A percentile compares a stretch with the other conserved stretches of the same genome.
Conservation (phyloP, 768 basidiomycete species). For the Porpolomopsis calyptriformis region DNA sequence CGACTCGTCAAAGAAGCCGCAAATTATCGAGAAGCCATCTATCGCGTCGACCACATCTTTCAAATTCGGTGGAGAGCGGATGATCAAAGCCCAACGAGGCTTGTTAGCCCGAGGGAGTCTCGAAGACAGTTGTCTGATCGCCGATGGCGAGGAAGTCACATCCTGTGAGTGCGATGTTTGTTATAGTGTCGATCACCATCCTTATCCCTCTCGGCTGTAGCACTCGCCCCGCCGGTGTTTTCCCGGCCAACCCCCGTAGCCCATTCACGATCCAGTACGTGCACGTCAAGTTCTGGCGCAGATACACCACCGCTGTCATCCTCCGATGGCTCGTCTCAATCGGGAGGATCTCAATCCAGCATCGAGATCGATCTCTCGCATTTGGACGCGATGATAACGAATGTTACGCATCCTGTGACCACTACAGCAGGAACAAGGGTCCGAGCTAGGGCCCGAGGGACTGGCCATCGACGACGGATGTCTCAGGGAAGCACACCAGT, state of each 20-base stretch:
- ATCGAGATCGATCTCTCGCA: conserved; percentile 63
- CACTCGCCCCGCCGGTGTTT: conserved; percentile 37
- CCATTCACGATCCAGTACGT: conserved; percentile 59
- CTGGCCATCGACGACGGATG: conserved; percentile 61
- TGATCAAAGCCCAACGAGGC: conserved; percentile 55
- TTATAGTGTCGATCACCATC: background rate
- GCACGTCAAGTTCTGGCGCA: conserved; percentile 53
- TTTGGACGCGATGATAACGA: conserved; percentile 45
- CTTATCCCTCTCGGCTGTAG: background rate
- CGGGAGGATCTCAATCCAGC: conserved; percentile 68
- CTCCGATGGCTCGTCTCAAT: conserved; percentile 58
- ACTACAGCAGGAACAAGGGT: conserved; percentile 26
- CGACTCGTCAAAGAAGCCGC: conserved; percentile 35
- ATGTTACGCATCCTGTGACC: conserved; percentile 41
- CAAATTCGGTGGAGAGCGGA: conserved; percentile 56
- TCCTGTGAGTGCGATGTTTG: conserved; percentile 34
- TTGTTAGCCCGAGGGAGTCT: conserved; percentile 55
- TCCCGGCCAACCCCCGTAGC: conserved; percentile 40
- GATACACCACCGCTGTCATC: conserved; percentile 64
- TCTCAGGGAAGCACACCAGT: conserved; percentile 56
- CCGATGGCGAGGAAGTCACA: conserved; percentile 51
- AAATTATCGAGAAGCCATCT: conserved; percentile 52
- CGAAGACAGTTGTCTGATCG: conserved; percentile 54
- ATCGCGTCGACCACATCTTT: conserved; percentile 54
- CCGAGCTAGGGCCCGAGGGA: conserved; percentile 39